These are phyloP conservation scores for Citrullus amarus DNA, from an alignment of 306 rosid genomes.

Conservation along the genomic window DNA sequence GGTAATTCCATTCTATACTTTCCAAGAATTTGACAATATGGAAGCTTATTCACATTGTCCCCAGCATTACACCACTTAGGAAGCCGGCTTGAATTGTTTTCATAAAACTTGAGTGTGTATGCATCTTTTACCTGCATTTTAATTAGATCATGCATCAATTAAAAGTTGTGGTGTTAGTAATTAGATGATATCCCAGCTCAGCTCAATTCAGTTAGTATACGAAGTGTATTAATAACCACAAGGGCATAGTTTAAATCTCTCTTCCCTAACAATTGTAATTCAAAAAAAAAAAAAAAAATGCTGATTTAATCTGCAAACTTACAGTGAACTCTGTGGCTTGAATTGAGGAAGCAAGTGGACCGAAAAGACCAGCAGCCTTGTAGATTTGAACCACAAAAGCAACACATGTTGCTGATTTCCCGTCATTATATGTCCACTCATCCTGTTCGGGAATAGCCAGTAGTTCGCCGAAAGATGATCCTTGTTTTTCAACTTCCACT, in stretches of 20 bases:
- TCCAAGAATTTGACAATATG: slow-evolving; percentile 90
- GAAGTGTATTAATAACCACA: too few relatives aligned
- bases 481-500: slow-evolving; percentile 57
- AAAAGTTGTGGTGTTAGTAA: too few relatives aligned
- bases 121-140: slow-evolving; percentile 67
- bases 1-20: slow-evolving; percentile 83
- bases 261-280: too few relatives aligned
- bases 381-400: slow-evolving; percentile 80
- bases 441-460: slow-evolving; percentile 87
- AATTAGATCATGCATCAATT: too few relatives aligned
- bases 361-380: slow-evolving; percentile 73
- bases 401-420: slow-evolving; percentile 83
- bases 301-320: slow-evolving; percentile 3
- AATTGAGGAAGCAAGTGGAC: slow-evolving; percentile 46
- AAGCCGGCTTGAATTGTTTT: slow-evolving; percentile 47
- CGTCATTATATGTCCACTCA: slow-evolving; percentile 81
- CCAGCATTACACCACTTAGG: slow-evolving; percentile 69
- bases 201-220: too few relatives aligned
- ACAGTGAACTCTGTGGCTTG: slow-evolving; percentile 95
- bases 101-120: slow-evolving; percentile 64
- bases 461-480: slow-evolving; percentile 62
- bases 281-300: too few relatives aligned
- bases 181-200: too few relatives aligned
- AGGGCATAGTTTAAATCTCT: too few relatives aligned
- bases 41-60: slow-evolving; percentile 21